A percentile compares a stretch with the other conserved stretches of the same genome.
Evolutionary conservation across 805 yeast species (phyloP).

Genomic region (Candida ficus): DNA sequence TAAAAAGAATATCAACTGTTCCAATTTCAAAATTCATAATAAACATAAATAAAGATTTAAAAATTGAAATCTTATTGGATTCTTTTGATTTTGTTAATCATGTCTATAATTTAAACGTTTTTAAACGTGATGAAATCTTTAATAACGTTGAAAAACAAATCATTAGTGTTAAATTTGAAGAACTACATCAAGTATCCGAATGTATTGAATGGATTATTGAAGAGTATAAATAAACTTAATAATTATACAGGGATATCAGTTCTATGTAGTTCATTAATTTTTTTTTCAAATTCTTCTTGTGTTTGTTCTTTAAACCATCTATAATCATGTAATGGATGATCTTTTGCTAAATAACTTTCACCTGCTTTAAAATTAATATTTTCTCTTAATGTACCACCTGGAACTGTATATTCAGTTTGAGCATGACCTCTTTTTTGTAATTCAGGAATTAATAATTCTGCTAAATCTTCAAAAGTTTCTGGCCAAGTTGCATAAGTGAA

Average conservation of each 20-base stretch:
- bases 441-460: slow-evolving; percentile 31
- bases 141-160: slow-evolving; percentile 31
- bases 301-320: slow-evolving; percentile 13
- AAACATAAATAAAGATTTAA: slow-evolving; percentile 9
- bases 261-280: slow-evolving; percentile 1
- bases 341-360: slow-evolving; percentile 4
- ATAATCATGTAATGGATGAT: slow-evolving; percentile 9
- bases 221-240: slow-evolving; percentile 1
- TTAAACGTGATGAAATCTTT: slow-evolving; percentile 14
- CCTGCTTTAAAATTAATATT: slow-evolving; percentile 10
- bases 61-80: slow-evolving; percentile 13
- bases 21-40: slow-evolving; percentile 30
- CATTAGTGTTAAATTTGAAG: slow-evolving; percentile 43
- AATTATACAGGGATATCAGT: background rate
- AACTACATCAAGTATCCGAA: slow-evolving; percentile 47
- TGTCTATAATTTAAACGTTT: slow-evolving; percentile 13
- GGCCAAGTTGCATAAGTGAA: slow-evolving; percentile 33
- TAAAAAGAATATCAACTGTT: slow-evolving; percentile 16
- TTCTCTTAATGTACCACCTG: slow-evolving; percentile 21
- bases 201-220: slow-evolving; percentile 51
- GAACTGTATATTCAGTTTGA: slow-evolving; percentile 25
- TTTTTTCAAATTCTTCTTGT: slow-evolving; percentile 2
- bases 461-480: slow-evolving; percentile 33
- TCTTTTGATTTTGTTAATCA: slow-evolving; percentile 22
- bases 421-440: slow-evolving; percentile 29